Evolutionary conservation across 768 basidiomycete species (phyloP).

Genomic region (Cystoderma amianthinum): DNA sequence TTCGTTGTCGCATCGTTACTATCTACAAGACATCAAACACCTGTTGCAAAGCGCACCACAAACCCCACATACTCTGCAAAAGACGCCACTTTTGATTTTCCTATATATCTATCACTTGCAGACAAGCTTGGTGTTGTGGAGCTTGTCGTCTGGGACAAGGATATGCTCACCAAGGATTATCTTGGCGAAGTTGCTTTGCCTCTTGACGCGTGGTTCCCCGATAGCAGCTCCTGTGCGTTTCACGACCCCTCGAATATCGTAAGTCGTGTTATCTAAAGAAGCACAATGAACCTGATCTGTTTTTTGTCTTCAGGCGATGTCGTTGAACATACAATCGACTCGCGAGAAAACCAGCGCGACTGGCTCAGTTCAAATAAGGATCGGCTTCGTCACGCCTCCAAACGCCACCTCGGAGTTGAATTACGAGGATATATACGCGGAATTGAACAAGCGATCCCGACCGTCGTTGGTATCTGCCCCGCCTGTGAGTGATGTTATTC

Average conservation of each 20-base stretch:
- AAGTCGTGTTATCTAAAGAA: conserved; percentile 13
- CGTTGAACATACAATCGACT: conserved; percentile 32
- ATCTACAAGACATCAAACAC: conserved; percentile 58
- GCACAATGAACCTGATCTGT: conserved; percentile 3
- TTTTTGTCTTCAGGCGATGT: conserved; percentile 21
- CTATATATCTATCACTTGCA: conserved; percentile 70
- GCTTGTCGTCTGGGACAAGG: conserved; percentile 91
- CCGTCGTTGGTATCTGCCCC: conserved; percentile 70
- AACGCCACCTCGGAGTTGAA: conserved; percentile 36
- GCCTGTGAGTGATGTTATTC: conserved; percentile 53
- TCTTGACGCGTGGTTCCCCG: conserved; percentile 75
- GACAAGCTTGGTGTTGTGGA: conserved; percentile 73
- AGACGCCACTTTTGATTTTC: conserved; percentile 86
- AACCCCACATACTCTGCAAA: conserved; percentile 61
- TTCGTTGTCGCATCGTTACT: conserved; percentile 66
- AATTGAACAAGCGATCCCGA: conserved; percentile 57
- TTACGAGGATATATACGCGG: conserved; percentile 54
- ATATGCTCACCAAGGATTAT: conserved; percentile 86
- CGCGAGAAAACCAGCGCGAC: conserved; percentile 30
- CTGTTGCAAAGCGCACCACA: conserved; percentile 64
- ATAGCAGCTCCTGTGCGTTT: conserved; percentile 37
- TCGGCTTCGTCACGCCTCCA: conserved; percentile 41
- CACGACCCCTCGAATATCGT: conserved; percentile 67
- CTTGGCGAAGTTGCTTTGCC: conserved; percentile 80
- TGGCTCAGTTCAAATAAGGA: conserved; percentile 35